phyloP scores from a whole-genome alignment of 352 stramenopile genomes.

The Phytopythium vexans region DNA sequence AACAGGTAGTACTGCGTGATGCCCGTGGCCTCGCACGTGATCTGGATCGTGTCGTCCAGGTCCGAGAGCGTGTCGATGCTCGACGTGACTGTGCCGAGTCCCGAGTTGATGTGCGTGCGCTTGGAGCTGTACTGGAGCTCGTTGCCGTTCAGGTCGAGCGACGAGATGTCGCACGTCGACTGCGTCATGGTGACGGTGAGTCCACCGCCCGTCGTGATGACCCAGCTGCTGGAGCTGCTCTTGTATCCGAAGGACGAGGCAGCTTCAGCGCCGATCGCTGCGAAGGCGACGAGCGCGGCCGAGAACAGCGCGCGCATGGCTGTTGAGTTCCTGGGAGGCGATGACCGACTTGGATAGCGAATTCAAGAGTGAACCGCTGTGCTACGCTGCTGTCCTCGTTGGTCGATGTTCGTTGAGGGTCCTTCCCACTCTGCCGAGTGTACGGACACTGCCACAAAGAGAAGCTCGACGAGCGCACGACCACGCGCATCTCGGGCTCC shows the following conservation, averaged over 20 bases:
- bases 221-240: slow-evolving; percentile 18
- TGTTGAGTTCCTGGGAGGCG: too few species aligned
- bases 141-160: slow-evolving; percentile 29
- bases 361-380: too few species aligned
- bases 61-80: slow-evolving; percentile 20
- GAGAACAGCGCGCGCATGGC: too few species aligned
- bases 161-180: slow-evolving; percentile 40
- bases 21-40: slow-evolving; percentile 30
- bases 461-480: too few species aligned
- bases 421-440: too few species aligned
- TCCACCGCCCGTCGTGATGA: slow-evolving; percentile 27
- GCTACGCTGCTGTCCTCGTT: too few species aligned
- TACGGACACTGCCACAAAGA: too few species aligned
- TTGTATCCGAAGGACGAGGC: slow-evolving; percentile 29
- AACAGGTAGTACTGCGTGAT: slow-evolving; percentile 56
- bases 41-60: slow-evolving; percentile 32
- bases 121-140: slow-evolving; percentile 43
- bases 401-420: too few species aligned
- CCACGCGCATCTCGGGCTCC: too few species aligned
- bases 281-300: too few species aligned
- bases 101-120: slow-evolving; percentile 41
- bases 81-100: slow-evolving; percentile 21
- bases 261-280: not conserved
- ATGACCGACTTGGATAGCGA: too few species aligned
- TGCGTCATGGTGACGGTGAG: slow-evolving; percentile 33